Evolutionary conservation across 2,329 filamentous ascomycete species (phyloP), one percentile per base, ranked within the genome.

Genomic region (Phyllosticta citriasiana): DNA sequence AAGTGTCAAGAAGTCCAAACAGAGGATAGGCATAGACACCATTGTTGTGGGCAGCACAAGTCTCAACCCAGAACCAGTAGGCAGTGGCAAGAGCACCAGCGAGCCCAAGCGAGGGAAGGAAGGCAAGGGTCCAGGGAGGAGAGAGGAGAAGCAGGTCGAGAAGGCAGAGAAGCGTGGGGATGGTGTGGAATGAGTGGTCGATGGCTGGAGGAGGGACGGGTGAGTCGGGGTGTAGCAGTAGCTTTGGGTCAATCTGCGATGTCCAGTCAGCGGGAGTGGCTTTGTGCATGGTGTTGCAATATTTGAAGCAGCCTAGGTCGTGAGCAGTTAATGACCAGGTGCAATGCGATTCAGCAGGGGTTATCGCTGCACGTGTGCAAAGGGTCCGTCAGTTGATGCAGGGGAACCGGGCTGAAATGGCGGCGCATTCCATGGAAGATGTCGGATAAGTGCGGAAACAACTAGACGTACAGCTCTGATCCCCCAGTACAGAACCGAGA

Each of bases 21-120:
- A 96, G 81, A 1, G 92, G 91, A 72, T 97, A 96, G 0, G 91
- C 91, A 67, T 96, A 95, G 66, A 80, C 86, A 59, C 86, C 84
- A 16, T 47, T 47, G 67, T 91, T 91, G 63, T 82, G 77, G 53
- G 78, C 78, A 67, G 83, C 88, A 75, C 88, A 91, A 25, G 84
- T 79, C 73, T 91, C 87, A 25, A 91, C 82, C 88, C 88, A 92
- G 65, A 82, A 81, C 87, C 88, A 92, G 72, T 92, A 92, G 2
- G 75, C 71, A 64, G 88, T 84, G 0, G 86, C 87, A 53, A 90
- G 73, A 1, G 66, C 70, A 12, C 80, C 80, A 65, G 83, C 85
- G 26, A 88, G 69, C 1, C 76, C 74, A 68, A 88, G 78, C 4
- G 85, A 82, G 1, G 80, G 78, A n/a, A 84, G 77, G 7, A 79